These are phyloP conservation scores for Trichoderma harzianum DNA, from an alignment of 2,329 filamentous ascomycete species.

Conservation along the genomic window DNA sequence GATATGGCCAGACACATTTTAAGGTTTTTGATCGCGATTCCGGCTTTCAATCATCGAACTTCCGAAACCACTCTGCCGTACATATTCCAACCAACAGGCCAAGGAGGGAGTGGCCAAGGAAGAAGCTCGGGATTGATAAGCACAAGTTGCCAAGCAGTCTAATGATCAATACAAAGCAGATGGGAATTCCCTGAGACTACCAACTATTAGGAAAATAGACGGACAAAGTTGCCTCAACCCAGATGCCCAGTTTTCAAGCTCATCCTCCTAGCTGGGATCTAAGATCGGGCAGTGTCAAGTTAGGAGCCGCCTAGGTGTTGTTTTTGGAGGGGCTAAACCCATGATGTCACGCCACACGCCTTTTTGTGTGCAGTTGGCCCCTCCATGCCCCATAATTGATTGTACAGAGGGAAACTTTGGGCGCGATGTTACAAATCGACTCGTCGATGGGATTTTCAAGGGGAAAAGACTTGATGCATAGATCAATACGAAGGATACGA, in stretches of 20 bases:
- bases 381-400: not conserved
- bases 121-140: not conserved
- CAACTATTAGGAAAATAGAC: not conserved
- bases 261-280: not conserved
- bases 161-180: not conserved
- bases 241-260: not conserved
- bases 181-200: not conserved
- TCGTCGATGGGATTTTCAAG: not conserved
- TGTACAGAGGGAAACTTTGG: not conserved
- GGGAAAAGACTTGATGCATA: not conserved
- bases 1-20: not conserved
- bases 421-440: conserved; percentile 1
- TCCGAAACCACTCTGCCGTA: not conserved
- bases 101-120: not conserved
- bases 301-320: not conserved
- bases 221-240: not conserved
- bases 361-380: not conserved
- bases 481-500: not conserved
- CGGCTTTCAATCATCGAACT: not conserved
- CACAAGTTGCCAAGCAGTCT: not conserved
- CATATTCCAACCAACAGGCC: not conserved
- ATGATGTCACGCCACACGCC: not conserved
- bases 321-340: not conserved
- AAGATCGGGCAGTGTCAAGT: not conserved
- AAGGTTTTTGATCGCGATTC: not conserved